Percentiles rank a stretch among this genome's conserved stretches.
Conservation (phyloP, 2,329 filamentous ascomycete species). For the Cladophialophora bantiana region DNA sequence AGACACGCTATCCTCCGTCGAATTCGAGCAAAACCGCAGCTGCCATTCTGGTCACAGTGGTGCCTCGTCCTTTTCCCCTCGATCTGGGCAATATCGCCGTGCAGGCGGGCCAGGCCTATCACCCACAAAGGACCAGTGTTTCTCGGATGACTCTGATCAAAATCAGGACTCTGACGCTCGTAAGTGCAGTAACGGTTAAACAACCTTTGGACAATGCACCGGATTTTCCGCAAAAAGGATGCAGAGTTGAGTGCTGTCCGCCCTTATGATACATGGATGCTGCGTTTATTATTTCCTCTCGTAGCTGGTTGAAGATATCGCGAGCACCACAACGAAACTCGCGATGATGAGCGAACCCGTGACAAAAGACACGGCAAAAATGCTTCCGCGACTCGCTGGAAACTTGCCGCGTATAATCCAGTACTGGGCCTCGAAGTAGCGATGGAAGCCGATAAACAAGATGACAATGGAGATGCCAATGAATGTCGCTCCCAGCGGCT, state of each 20-base stretch:
- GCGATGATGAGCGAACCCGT: conserved; percentile 64
- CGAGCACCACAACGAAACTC: conserved; percentile 66
- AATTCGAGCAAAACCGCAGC: not conserved
- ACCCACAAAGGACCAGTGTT: not conserved
- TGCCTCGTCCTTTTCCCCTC: not conserved
- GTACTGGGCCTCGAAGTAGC: conserved; percentile 72
- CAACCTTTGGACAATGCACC: not conserved
- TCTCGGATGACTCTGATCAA: not conserved
- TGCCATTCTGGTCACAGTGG: not conserved
- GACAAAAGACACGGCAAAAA: conserved; percentile 64
- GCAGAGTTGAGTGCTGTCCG: not conserved
- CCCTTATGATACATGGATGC: not conserved
- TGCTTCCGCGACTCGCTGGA: conserved; percentile 67
- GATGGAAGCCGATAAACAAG: conserved; percentile 67
- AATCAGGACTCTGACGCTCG: not conserved
- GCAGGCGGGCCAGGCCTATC: not conserved
- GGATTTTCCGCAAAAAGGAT: not conserved
- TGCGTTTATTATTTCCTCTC: conserved; percentile 43
- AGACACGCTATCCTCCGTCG: not conserved
- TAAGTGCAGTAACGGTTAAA: not conserved
- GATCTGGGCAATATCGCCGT: not conserved
- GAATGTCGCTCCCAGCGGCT: conserved; percentile 70
- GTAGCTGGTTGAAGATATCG: conserved; percentile 58
- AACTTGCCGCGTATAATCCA: conserved; percentile 73
- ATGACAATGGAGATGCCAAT: conserved; percentile 67